Evolutionary conservation across 148 eudicot species (phyloP).

Genomic region (Vaccinium corymbosum): DNA sequence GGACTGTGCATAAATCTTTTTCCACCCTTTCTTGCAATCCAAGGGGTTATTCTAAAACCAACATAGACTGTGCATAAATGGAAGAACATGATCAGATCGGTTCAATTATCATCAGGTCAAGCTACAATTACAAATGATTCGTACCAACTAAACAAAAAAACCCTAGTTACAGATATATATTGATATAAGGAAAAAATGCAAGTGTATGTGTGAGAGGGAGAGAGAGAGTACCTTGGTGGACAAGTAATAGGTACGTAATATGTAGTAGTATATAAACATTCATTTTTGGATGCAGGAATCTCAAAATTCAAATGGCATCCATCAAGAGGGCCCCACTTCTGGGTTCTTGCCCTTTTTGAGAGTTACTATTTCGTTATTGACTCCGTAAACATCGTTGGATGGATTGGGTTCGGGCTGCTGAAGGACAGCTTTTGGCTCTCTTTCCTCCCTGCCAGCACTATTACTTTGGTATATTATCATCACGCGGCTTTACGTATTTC

Average conservation of each 20-base stretch:
- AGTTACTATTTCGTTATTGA: neutral
- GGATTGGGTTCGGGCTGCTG: neutral
- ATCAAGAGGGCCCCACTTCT: neutral
- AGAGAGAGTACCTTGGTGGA: neutral
- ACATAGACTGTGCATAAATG: neutral
- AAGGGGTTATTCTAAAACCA: neutral
- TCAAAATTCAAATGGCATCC: neutral
- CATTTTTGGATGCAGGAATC: neutral
- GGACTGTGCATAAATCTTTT: neutral
- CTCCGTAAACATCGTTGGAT: neutral
- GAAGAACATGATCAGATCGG: conserved; percentile 7
- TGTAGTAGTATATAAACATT: neutral
- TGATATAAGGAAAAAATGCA: neutral
- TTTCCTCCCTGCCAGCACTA: neutral
- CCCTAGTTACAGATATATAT: neutral
- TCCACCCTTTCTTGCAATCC: neutral
- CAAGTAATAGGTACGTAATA: neutral
- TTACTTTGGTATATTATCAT: neutral
- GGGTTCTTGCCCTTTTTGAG: neutral
- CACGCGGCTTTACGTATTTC: neutral
- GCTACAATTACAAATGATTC: neutral
- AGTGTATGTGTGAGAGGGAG: neutral
- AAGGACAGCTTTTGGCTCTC: neutral
- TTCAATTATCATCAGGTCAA: neutral
- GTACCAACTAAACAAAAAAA: neutral